A percentile compares a stretch with the other conserved stretches of the same genome.
phyloP scores from a whole-genome alignment of 1,284 basidiomycete genomes.

The Stygiomarasmius scandens region DNA sequence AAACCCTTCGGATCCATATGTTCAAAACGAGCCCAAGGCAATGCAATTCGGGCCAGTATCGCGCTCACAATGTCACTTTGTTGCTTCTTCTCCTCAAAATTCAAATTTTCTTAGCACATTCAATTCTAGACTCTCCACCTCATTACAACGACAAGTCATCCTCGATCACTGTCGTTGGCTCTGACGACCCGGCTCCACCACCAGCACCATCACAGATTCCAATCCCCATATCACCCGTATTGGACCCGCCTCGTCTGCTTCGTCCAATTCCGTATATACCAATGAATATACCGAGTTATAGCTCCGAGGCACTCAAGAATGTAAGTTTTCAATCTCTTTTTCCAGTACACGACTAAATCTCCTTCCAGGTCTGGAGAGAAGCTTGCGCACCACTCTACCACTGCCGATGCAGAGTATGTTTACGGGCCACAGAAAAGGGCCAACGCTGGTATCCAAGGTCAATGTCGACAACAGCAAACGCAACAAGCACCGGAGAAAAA shows the following conservation, averaged over 20 bases:
- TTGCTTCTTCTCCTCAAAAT: constrained; percentile 53
- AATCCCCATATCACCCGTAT: constrained; percentile 59
- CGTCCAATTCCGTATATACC: constrained; percentile 71
- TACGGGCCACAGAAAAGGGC: constrained; percentile 57
- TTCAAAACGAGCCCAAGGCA: no score
- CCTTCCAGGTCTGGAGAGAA: constrained; percentile 65
- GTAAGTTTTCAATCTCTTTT: constrained; percentile 42
- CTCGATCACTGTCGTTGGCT: not conserved
- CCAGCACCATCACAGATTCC: constrained; percentile 30
- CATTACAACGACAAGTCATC: not conserved
- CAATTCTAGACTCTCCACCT: constrained; percentile 72
- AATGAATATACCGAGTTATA: constrained; percentile 61
- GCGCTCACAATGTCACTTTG: not conserved
- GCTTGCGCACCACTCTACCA: constrained; percentile 71
- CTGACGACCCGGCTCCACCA: not conserved
- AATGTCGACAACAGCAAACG: constrained; percentile 19
- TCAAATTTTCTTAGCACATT: constrained; percentile 74
- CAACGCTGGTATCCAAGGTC: constrained; percentile 35
- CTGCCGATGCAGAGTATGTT: constrained; percentile 71
- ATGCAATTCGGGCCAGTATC: no score
- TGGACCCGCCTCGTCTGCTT: constrained; percentile 58
- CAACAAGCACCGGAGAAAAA: not conserved
- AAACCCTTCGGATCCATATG: no score
- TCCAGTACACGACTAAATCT: not conserved
- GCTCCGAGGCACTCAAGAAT: constrained; percentile 55